A percentile compares a stretch with the other conserved stretches of the same genome.
These are phyloP conservation scores for Thelonectria rubi DNA, from an alignment of 2,329 filamentous ascomycete species.

Conservation along the genomic window DNA sequence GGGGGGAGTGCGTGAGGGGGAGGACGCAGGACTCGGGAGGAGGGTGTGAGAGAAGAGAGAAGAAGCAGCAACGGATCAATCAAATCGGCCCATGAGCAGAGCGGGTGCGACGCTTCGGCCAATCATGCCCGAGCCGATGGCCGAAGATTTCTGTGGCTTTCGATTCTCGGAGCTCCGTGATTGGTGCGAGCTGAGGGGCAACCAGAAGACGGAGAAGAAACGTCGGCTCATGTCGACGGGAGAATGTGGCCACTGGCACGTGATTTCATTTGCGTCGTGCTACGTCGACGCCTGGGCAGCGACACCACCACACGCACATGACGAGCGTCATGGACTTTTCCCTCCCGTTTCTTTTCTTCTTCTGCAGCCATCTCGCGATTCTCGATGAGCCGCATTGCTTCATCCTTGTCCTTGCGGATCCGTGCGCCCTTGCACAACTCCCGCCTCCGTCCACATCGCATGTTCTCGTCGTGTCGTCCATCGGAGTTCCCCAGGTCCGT, in stretches of 20 bases:
- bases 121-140: conserved; percentile 37
- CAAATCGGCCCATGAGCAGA: conserved; percentile 41
- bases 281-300: conserved; percentile 4
- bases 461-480: neutral
- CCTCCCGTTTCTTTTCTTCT: neutral
- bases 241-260: conserved; percentile 38
- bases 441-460: neutral
- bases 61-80: conserved; percentile 34
- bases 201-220: conserved; percentile 16
- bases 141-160: conserved; percentile 29
- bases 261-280: conserved; percentile 31
- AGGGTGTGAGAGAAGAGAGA: conserved; percentile 27
- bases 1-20: conserved; percentile 14
- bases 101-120: conserved; percentile 28
- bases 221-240: conserved; percentile 33
- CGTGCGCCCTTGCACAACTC: neutral
- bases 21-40: neutral
- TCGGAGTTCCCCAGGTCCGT: neutral
- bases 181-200: conserved; percentile 47
- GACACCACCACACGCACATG: neutral
- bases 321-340: conserved; percentile 1
- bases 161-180: conserved; percentile 33
- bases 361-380: conserved; percentile 1
- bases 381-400: neutral
- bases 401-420: neutral